Conservation (phyloP, 2,329 filamentous ascomycete species). For the Colletotrichum sansevieriae region DNA sequence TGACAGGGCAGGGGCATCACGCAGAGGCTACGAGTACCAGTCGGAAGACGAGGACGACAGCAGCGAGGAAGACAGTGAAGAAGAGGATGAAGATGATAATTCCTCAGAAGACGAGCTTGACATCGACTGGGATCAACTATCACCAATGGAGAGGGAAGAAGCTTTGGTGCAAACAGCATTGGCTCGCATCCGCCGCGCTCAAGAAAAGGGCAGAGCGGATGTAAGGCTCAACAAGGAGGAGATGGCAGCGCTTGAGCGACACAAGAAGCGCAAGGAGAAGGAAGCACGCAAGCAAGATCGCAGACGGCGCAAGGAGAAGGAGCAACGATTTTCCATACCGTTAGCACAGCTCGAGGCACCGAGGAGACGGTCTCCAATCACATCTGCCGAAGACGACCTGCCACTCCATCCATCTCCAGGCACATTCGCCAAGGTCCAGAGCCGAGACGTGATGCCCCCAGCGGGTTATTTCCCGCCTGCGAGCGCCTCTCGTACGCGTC, state of each 20-base stretch:
- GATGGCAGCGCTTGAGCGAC: conserved; percentile 81
- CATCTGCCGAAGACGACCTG: conserved; percentile 51
- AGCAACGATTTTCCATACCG: conserved; percentile 65
- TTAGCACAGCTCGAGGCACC: conserved; percentile 64
- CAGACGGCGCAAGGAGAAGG: conserved; percentile 56
- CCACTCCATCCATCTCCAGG: conserved; percentile 56
- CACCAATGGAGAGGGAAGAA: conserved; percentile 77
- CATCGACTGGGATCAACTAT: conserved; percentile 63
- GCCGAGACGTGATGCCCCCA: conserved; percentile 56
- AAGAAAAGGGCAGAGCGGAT: conserved; percentile 80
- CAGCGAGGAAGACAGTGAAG: conserved; percentile 51
- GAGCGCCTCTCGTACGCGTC: conserved; percentile 55
- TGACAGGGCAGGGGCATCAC: conserved; percentile 53
- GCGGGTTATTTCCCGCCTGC: conserved; percentile 67
- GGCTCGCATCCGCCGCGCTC: conserved; percentile 83
- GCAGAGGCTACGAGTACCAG: conserved; percentile 53
- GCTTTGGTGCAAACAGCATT: conserved; percentile 82
- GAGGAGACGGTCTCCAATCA: conserved; percentile 51
- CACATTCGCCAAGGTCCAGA: conserved; percentile 52
- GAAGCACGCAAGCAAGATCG: conserved; percentile 55
- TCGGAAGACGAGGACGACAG: conserved; percentile 57
- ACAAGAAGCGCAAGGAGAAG: conserved; percentile 70
- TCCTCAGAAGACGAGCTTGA: conserved; percentile 56
- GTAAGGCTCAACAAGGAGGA: conserved; percentile 86
- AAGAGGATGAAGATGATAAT: conserved; percentile 50